Conservation (phyloP, 1,284 basidiomycete genomes). For the Cutaneotrichosporon sp. region DNA sequence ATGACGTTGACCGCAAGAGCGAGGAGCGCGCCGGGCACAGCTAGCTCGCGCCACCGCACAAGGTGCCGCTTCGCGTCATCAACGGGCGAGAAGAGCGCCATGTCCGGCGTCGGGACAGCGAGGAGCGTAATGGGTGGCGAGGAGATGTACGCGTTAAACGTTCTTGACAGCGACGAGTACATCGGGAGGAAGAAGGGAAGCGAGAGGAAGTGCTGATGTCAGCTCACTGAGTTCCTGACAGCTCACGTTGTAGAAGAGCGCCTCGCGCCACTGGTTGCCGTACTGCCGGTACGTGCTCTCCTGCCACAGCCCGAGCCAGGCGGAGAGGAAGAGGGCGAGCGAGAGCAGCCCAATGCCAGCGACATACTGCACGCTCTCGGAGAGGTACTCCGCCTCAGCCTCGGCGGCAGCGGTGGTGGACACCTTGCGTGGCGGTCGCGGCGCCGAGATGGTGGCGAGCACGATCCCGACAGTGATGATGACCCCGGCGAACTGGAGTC, state of each 20-base stretch:
- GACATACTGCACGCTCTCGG: constrained; percentile 59
- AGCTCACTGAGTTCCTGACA: neutral
- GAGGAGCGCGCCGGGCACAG: constrained; percentile 65
- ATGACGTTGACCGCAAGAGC: constrained; percentile 74
- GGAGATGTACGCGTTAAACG: constrained; percentile 40
- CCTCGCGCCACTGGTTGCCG: constrained; percentile 79
- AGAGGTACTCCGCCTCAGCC: constrained; percentile 22
- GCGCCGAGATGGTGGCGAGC: constrained; percentile 76
- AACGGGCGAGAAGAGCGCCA: constrained; percentile 6
- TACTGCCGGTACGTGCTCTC: constrained; percentile 76
- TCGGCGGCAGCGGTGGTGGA: neutral
- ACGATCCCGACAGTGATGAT: constrained; percentile 79
- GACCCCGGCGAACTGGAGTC: constrained; percentile 62
- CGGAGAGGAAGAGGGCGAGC: constrained; percentile 75
- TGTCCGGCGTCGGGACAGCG: constrained; percentile 25
- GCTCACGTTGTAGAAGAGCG: constrained; percentile 72
- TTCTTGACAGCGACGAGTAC: constrained; percentile 60
- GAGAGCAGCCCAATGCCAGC: constrained; percentile 73
- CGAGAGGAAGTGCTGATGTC: constrained; percentile 59
- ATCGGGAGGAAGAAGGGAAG: constrained; percentile 74
- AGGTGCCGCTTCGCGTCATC: constrained; percentile 13
- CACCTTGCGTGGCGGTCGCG: constrained; percentile 35
- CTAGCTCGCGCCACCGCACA: constrained; percentile 25
- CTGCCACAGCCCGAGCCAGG: constrained; percentile 81
- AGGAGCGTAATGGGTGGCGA: constrained; percentile 42